Percentiles rank a stretch among this genome's conserved stretches.
phyloP scores from a whole-genome alignment of 805 yeast genomes.

The Aciculoconidium aculeatum region DNA sequence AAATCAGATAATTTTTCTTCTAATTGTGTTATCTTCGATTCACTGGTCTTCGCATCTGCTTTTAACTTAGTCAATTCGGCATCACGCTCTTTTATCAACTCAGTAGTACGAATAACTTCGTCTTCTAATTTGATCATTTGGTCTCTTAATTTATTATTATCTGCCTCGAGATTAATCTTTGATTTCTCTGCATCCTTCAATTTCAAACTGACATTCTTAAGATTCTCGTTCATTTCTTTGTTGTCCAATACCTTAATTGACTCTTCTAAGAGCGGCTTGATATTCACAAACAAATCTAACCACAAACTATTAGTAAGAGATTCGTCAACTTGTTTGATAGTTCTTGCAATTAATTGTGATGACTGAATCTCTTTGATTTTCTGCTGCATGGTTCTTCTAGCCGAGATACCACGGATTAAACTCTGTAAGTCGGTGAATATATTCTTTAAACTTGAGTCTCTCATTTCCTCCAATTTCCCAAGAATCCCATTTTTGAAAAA shows the following conservation, averaged over 20 bases:
- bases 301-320: conserved; percentile 56
- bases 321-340: conserved; percentile 48
- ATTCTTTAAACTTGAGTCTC: conserved; percentile 57
- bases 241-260: conserved; percentile 55
- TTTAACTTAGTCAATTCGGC: conserved; percentile 38
- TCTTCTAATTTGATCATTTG: conserved; percentile 28
- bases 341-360: conserved; percentile 58
- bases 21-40: conserved; percentile 23
- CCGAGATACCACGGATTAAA: conserved; percentile 54
- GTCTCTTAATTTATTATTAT: conserved; percentile 36
- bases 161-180: conserved; percentile 24
- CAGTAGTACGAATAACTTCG: conserved; percentile 22
- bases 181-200: conserved; percentile 31
- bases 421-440: conserved; percentile 62
- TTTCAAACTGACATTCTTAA: conserved; percentile 44
- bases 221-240: conserved; percentile 50
- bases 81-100: conserved; percentile 41
- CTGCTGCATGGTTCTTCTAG: conserved; percentile 43
- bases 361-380: conserved; percentile 62
- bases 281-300: conserved; percentile 64
- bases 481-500: conserved; percentile 74
- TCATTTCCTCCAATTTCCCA: conserved; percentile 69
- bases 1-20: conserved; percentile 23
- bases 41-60: conserved; percentile 29
- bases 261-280: conserved; percentile 72